These are phyloP conservation scores for Yamadazyma sp. DNA, from an alignment of 805 yeast genomes.

Conservation along the genomic window DNA sequence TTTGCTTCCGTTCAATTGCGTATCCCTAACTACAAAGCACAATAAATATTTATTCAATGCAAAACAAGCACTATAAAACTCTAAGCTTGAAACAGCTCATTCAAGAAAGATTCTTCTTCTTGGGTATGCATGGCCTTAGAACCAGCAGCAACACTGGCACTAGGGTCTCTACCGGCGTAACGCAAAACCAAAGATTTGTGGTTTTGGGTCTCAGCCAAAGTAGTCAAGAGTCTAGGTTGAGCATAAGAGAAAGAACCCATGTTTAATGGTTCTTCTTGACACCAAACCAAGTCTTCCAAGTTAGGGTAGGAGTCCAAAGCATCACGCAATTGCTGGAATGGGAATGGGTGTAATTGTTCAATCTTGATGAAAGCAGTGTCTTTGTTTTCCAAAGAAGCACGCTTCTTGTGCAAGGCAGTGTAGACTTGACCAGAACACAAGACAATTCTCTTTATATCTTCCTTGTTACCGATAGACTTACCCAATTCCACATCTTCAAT, in stretches of 20 bases:
- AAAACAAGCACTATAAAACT: not conserved
- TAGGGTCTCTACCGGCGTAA: slow-evolving; percentile 97
- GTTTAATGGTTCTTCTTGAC: slow-evolving; percentile 98
- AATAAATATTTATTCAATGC: slow-evolving; percentile 9
- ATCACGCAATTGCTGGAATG: slow-evolving; percentile 90
- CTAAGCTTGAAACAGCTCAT: slow-evolving; percentile 60
- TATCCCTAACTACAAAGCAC: not conserved
- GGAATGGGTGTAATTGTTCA: slow-evolving; percentile 99
- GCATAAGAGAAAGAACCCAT: slow-evolving; percentile 87
- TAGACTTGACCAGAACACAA: slow-evolving; percentile 91
- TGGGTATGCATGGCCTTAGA: slow-evolving; percentile 80
- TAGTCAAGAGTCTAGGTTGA: slow-evolving; percentile 79
- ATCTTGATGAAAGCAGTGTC: slow-evolving; percentile 84
- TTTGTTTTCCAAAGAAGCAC: slow-evolving; percentile 72
- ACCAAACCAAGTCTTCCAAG: slow-evolving; percentile 87
- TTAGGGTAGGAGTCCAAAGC: slow-evolving; percentile 76
- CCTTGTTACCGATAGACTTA: slow-evolving; percentile 69
- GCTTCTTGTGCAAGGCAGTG: slow-evolving; percentile 87
- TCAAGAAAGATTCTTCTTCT: slow-evolving; percentile 86
- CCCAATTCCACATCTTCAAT: slow-evolving; percentile 91
- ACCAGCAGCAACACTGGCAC: slow-evolving; percentile 98
- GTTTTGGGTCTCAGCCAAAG: slow-evolving; percentile 69
- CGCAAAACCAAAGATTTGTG: slow-evolving; percentile 62
- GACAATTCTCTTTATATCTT: slow-evolving; percentile 84
- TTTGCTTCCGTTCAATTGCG: too few relatives aligned